Conservation (phyloP, 139 green algal species). For the Chlamydomonas incerta region DNA sequence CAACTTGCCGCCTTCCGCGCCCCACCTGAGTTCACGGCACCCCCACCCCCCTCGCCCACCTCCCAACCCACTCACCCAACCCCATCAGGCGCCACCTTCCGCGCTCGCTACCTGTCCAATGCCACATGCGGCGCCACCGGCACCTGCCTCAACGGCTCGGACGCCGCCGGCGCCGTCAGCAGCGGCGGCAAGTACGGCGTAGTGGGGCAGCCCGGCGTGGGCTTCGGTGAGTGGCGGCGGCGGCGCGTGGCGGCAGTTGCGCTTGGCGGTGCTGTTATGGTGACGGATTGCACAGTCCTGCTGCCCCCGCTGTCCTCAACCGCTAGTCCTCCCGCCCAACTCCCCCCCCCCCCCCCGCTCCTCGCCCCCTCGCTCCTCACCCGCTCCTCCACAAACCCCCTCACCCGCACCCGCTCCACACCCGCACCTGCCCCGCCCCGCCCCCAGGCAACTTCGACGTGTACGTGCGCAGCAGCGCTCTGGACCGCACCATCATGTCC, state of each 20-base stretch:
- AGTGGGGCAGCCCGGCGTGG: constrained; percentile 9
- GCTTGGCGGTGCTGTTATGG: too few relatives aligned
- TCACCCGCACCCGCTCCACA: background rate
- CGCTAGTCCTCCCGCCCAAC: too few relatives aligned
- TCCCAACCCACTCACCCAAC: background rate
- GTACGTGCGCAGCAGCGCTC: constrained; percentile 26
- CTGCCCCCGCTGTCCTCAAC: too few relatives aligned
- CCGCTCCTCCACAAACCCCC: background rate
- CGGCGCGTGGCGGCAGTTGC: too few relatives aligned
- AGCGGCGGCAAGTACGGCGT: constrained; percentile 46
- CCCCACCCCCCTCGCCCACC: too few relatives aligned
- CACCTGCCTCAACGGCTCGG: constrained; percentile 39
- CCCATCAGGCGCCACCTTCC: constrained; percentile 37
- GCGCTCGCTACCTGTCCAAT: constrained; percentile 45
- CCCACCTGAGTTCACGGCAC: too few relatives aligned
- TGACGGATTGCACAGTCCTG: too few relatives aligned
- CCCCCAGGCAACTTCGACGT: constrained; percentile 63
- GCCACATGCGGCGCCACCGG: constrained; percentile 25
- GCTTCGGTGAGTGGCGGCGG: constrained; percentile 44
- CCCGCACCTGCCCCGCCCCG: background rate
- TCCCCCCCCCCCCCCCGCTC: background rate
- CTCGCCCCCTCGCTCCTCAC: too few relatives aligned
- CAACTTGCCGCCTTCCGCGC: too few relatives aligned
- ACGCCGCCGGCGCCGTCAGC: background rate
- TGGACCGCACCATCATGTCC: constrained; percentile 65